Percentiles rank a stretch among this genome's conserved stretches.
Conservation (phyloP, 2,329 filamentous ascomycete species). For the Trichoderma lentiforme region DNA sequence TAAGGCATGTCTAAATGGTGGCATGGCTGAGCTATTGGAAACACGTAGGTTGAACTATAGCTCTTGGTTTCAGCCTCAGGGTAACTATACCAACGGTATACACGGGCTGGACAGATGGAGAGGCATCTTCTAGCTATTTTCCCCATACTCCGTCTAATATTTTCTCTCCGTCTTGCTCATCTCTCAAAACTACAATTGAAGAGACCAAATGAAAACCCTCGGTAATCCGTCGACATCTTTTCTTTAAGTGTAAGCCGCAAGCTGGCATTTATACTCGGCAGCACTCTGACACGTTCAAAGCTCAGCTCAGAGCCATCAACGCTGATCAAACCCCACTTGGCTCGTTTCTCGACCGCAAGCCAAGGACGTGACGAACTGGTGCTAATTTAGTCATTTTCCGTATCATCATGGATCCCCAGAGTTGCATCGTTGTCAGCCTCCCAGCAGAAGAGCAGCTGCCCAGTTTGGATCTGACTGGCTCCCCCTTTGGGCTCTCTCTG, state of each 20-base stretch:
- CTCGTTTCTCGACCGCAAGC: neutral
- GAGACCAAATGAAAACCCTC: neutral
- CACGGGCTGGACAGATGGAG: neutral
- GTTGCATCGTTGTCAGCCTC: constrained; percentile 2
- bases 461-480: neutral
- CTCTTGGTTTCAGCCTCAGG: neutral
- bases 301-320: neutral
- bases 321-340: constrained; percentile 1
- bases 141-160: neutral
- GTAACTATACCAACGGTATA: neutral
- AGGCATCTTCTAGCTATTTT: neutral
- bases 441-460: neutral
- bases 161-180: neutral
- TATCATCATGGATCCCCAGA: neutral
- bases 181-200: neutral
- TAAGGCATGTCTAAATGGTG: neutral
- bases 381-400: neutral
- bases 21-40: neutral
- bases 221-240: neutral
- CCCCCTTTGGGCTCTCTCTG: neutral
- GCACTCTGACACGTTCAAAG: neutral
- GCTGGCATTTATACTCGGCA: neutral
- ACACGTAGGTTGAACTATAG: neutral
- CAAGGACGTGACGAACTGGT: neutral
- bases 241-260: neutral